These are phyloP conservation scores for Suillus occidentalis DNA, from an alignment of 768 basidiomycete species.

Conservation along the genomic window DNA sequence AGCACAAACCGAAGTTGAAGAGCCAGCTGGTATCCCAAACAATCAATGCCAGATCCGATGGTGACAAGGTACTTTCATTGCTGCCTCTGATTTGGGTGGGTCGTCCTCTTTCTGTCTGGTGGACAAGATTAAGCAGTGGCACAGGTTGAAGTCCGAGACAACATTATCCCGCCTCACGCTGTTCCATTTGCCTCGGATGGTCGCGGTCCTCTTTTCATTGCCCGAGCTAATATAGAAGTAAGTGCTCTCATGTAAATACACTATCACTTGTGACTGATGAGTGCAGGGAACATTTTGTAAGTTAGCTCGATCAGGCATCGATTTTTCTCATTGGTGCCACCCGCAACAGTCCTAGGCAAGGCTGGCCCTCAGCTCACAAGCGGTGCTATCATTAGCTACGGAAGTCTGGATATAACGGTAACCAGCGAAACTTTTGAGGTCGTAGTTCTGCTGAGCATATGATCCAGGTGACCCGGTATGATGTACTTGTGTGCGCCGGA, in stretches of 20 bases:
- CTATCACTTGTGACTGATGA: slow-evolving; percentile 1
- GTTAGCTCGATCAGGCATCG: not conserved
- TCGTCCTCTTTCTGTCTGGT: not conserved
- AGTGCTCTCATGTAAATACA: not conserved
- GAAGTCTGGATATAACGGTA: slow-evolving; percentile 25
- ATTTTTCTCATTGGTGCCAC: not conserved
- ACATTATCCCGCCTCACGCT: slow-evolving; percentile 30
- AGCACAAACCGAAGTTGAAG: not conserved
- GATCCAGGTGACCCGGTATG: slow-evolving; percentile 26
- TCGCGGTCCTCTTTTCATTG: slow-evolving; percentile 29
- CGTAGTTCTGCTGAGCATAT: not conserved
- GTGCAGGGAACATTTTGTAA: slow-evolving; percentile 28
- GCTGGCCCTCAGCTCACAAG: slow-evolving; percentile 27
- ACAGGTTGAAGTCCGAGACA: slow-evolving; percentile 30
- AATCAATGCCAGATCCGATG: not conserved
- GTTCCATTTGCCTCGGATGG: slow-evolving; percentile 25
- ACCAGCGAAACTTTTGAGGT: not conserved
- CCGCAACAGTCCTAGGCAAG: slow-evolving; percentile 23
- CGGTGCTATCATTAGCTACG: slow-evolving; percentile 26
- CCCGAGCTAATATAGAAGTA: slow-evolving; percentile 26
- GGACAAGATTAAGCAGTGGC: not conserved
- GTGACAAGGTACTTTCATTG: slow-evolving; percentile 16
- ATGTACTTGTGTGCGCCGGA: slow-evolving; percentile 30
- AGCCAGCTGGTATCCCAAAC: not conserved
- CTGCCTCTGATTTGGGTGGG: slow-evolving; percentile 29